Conservation (phyloP, 2,329 filamentous ascomycete species). For the Macrophomina pseudophaseolina region DNA sequence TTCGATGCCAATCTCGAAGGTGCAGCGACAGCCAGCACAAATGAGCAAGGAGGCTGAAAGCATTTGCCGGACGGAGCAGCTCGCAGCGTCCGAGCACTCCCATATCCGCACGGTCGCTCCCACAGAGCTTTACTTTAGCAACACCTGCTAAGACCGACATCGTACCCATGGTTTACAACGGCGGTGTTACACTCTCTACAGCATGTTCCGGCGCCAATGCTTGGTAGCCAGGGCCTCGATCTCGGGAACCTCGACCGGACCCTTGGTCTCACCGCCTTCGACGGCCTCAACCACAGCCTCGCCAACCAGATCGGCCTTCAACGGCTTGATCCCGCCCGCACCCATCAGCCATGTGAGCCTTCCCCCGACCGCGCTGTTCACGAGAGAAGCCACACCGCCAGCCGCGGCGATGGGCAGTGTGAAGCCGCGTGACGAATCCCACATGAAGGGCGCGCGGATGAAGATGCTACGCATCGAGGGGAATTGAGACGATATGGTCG, state of each 20-base stretch:
- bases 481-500: conserved; percentile 72
- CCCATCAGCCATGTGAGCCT: conserved; percentile 79
- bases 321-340: conserved; percentile 79
- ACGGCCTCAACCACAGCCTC: conserved; percentile 90
- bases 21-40: too few species aligned
- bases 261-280: conserved; percentile 72
- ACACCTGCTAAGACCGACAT: background rate
- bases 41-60: background rate
- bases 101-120: too few species aligned
- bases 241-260: conserved; percentile 76
- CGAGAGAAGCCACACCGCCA: conserved; percentile 73
- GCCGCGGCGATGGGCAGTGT: conserved; percentile 84
- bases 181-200: conserved; percentile 52
- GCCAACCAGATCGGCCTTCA: conserved; percentile 85
- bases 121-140: too few species aligned
- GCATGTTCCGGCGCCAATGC: conserved; percentile 89
- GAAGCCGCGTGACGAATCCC: conserved; percentile 78
- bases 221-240: conserved; percentile 82
- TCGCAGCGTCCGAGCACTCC: too few species aligned
- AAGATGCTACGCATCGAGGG: conserved; percentile 80
- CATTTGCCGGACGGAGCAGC: too few species aligned
- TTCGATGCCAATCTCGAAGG: too few species aligned
- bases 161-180: background rate
- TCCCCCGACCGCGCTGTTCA: conserved; percentile 79
- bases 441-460: conserved; percentile 85